These are phyloP conservation scores for Fraxinus paxiana DNA, from an alignment of 305 asterid species.

Conservation along the genomic window DNA sequence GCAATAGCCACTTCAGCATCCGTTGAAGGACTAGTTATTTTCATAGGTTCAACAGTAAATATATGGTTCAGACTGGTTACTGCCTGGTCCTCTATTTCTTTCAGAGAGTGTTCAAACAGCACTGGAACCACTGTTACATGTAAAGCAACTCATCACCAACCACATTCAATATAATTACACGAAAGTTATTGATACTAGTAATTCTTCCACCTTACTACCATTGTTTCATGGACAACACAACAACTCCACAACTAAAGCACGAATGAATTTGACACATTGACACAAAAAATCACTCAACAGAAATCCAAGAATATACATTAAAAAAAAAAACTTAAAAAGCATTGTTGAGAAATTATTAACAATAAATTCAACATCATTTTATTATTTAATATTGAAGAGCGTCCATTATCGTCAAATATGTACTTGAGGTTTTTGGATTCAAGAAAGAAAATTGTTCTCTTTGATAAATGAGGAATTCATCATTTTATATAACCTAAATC, in stretches of 20 bases:
- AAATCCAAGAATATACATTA: background rate
- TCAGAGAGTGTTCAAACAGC: constrained; percentile 70
- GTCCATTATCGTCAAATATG: background rate
- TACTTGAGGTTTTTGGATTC: background rate
- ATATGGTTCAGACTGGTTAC: constrained; percentile 67
- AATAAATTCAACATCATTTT: background rate
- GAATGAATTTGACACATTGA: background rate
- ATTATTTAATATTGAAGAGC: background rate
- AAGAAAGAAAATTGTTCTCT: background rate
- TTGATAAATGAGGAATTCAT: background rate
- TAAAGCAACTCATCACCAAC: constrained; percentile 13
- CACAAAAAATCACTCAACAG: background rate
- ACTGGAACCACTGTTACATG: constrained; percentile 70
- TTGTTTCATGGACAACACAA: background rate
- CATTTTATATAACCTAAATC: background rate
- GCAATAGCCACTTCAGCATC: constrained; percentile 93
- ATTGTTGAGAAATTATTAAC: background rate
- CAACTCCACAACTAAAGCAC: background rate
- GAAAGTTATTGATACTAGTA: background rate
- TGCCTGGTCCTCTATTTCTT: constrained; percentile 64
- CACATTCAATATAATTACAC: constrained; percentile 11
- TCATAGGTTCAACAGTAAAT: constrained; percentile 74
- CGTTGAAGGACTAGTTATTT: constrained; percentile 69
- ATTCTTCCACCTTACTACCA: background rate
- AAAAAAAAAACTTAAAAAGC: background rate